A percentile compares a stretch with the other conserved stretches of the same genome.
Evolutionary conservation across 108 stramenopile species (phyloP).

Genomic region (Conticribra weissflogii): DNA sequence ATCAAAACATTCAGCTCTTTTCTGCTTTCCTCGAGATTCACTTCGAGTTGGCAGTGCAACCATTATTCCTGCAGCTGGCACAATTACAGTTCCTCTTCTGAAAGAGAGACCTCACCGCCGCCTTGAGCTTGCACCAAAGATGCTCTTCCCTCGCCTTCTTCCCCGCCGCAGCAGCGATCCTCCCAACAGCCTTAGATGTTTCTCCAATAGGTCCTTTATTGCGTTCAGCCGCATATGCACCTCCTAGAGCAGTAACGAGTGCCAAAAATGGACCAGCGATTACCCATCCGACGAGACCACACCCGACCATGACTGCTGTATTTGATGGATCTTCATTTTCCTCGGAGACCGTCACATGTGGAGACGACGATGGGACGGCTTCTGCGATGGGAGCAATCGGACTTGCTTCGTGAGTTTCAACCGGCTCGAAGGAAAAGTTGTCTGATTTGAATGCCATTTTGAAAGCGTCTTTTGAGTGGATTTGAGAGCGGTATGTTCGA

Average conservation of each 20-base stretch:
- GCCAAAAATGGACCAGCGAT: constrained; percentile 47
- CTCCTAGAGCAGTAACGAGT: constrained; percentile 37
- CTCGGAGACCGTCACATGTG: neutral
- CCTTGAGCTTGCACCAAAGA: constrained; percentile 37
- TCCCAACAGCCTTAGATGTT: constrained; percentile 36
- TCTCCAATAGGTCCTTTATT: constrained; percentile 43
- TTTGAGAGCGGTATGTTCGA: too few relatives aligned
- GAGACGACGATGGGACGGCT: constrained; percentile 20
- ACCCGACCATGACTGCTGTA: constrained; percentile 40
- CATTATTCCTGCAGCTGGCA: constrained; percentile 14
- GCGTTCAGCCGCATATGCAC: constrained; percentile 28
- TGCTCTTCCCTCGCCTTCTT: constrained; percentile 38
- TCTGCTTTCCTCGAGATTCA: too few relatives aligned
- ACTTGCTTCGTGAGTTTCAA: constrained; percentile 9
- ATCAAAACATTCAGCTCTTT: too few relatives aligned
- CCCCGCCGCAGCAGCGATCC: constrained; percentile 38
- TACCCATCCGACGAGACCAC: constrained; percentile 43
- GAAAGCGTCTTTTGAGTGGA: too few relatives aligned
- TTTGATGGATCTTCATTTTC: constrained; percentile 37
- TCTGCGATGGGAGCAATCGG: constrained; percentile 33
- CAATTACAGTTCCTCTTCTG: constrained; percentile 23
- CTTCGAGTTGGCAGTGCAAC: too few relatives aligned
- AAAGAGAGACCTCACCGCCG: constrained; percentile 33
- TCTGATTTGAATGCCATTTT: neutral
- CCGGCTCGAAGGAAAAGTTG: constrained; percentile 29